Conservation (phyloP, 2,329 filamentous ascomycete genomes). For the Rhinocladiella mackenziei region DNA sequence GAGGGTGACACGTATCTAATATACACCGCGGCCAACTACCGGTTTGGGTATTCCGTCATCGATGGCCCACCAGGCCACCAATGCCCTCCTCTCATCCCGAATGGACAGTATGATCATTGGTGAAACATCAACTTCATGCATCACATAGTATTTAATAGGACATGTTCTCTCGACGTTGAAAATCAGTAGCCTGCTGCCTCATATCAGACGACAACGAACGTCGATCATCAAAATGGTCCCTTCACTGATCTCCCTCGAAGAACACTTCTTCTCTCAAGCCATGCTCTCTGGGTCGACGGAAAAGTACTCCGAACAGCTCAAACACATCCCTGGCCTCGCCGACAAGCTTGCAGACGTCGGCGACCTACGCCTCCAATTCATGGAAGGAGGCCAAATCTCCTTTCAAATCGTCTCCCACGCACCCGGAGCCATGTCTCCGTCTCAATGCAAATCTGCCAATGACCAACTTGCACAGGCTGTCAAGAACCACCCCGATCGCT, state of each 20-base stretch:
- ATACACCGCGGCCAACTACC: slow-evolving; percentile 2
- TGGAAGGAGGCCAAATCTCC: slow-evolving; percentile 22
- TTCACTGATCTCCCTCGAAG: slow-evolving; percentile 26
- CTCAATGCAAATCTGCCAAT: slow-evolving; percentile 21
- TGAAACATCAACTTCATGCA: too few relatives aligned
- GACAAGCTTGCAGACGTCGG: slow-evolving; percentile 24
- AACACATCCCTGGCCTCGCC: slow-evolving; percentile 18
- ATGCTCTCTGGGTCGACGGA: slow-evolving; percentile 7
- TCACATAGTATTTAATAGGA: not conserved
- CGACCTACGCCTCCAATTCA: slow-evolving; percentile 16
- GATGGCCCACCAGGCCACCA: too few relatives aligned
- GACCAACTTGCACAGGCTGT: slow-evolving; percentile 30
- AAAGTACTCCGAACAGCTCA: slow-evolving; percentile 22
- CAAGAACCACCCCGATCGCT: slow-evolving; percentile 32
- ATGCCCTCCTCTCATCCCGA: too few relatives aligned
- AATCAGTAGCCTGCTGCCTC: too few relatives aligned
- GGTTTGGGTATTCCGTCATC: not conserved
- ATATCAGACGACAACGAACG: too few relatives aligned
- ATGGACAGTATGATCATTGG: too few relatives aligned
- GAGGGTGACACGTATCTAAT: too few relatives aligned
- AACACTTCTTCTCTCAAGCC: slow-evolving; percentile 26
- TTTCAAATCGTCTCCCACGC: slow-evolving; percentile 27
- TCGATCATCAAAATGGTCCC: slow-evolving; percentile 12
- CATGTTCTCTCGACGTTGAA: not conserved
- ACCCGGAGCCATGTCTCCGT: slow-evolving; percentile 13